A percentile compares a stretch with the other conserved stretches of the same genome.
These are phyloP conservation scores for Thelonectria rubi DNA, from an alignment of 2,329 filamentous ascomycete genomes.

Conservation along the genomic window DNA sequence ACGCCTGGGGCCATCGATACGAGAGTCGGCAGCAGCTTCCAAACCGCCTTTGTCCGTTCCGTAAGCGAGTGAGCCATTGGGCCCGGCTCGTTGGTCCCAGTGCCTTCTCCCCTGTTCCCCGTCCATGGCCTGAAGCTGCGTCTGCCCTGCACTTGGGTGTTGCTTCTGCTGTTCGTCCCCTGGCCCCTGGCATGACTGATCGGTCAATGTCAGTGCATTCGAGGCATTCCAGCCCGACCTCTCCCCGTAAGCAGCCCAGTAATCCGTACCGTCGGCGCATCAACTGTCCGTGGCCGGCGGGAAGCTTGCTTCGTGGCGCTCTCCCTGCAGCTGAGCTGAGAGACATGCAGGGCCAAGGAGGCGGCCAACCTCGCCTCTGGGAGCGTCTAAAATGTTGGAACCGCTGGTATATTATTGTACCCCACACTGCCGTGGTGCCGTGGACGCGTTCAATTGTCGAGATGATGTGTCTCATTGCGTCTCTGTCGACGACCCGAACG, in stretches of 20 bases:
- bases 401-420: background rate
- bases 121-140: slow-evolving; percentile 7
- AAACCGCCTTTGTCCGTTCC: slow-evolving; percentile 29
- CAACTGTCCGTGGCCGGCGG: slow-evolving; percentile 12
- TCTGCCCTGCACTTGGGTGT: too few relatives aligned
- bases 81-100: slow-evolving; percentile 34
- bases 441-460: background rate
- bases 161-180: too few relatives aligned
- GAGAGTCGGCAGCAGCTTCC: slow-evolving; percentile 30
- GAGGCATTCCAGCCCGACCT: slow-evolving; percentile 18
- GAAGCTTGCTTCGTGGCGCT: slow-evolving; percentile 17
- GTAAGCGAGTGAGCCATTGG: slow-evolving; percentile 34
- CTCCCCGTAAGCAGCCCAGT: slow-evolving; percentile 21
- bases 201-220: slow-evolving; percentile 2
- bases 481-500: slow-evolving; percentile 15
- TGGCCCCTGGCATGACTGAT: slow-evolving; percentile 11
- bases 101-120: slow-evolving; percentile 36
- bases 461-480: slow-evolving; percentile 8
- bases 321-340: slow-evolving; percentile 17
- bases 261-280: slow-evolving; percentile 10
- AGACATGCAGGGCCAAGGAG: slow-evolving; percentile 4
- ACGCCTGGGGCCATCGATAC: slow-evolving; percentile 29
- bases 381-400: background rate
- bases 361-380: background rate
- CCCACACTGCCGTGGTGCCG: background rate